Evolutionary conservation across 306 rosid genomes (phyloP).

Genomic region (Trichosanthes cucumerina): DNA sequence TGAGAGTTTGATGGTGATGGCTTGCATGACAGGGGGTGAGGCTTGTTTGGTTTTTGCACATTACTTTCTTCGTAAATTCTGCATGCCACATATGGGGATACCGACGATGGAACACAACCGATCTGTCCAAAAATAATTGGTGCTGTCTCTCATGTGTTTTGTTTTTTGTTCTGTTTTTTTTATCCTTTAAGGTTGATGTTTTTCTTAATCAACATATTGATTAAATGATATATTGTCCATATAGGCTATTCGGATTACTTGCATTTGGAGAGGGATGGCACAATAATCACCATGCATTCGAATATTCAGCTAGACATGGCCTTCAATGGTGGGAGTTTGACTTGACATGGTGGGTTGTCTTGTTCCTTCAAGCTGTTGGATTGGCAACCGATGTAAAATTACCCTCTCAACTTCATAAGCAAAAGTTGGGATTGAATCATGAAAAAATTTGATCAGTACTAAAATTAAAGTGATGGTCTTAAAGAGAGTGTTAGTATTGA

Average conservation of each 20-base stretch:
- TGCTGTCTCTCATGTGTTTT: slow-evolving; percentile 8
- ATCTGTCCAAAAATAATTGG: slow-evolving; percentile 78
- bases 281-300: background rate
- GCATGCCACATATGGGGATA: slow-evolving; percentile 90
- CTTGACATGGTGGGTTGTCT: slow-evolving; percentile 42
- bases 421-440: background rate
- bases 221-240: background rate
- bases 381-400: slow-evolving; percentile 34
- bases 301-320: background rate
- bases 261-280: slow-evolving; percentile 1
- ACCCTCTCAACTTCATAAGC: background rate
- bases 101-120: slow-evolving; percentile 56
- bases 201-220: background rate
- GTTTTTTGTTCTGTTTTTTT: background rate
- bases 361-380: slow-evolving; percentile 39
- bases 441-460: background rate
- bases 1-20: background rate
- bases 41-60: slow-evolving; percentile 63
- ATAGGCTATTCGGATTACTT: background rate
- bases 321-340: slow-evolving; percentile 57
- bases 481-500: too few relatives aligned
- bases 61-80: slow-evolving; percentile 76
- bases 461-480: background rate
- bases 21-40: slow-evolving; percentile 55
- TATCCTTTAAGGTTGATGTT: too few relatives aligned